A percentile compares a stretch with the other conserved stretches of the same genome.
Evolutionary conservation across 495 filamentous ascomycete genomes (phyloP).

Genomic region (Aspergillus sparsus): DNA sequence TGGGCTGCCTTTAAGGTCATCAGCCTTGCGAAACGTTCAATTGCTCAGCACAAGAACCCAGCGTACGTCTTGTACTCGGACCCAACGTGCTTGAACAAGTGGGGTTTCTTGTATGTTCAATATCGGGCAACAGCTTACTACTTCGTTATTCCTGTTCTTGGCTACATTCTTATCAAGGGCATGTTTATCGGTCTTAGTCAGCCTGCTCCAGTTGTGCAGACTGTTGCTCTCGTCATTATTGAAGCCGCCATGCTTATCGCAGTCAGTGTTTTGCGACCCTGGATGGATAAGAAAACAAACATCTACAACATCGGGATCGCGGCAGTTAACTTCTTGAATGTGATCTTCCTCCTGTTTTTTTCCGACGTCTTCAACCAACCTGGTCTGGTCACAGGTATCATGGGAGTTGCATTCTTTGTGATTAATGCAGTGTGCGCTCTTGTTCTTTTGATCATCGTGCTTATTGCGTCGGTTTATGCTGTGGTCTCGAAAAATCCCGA

Average conservation of each 20-base stretch:
- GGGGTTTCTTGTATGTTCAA: conserved; percentile 98
- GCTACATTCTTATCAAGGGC: conserved; percentile 80
- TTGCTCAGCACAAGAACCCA: conserved; percentile 91
- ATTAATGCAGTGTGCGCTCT: conserved; percentile 86
- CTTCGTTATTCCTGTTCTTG: conserved; percentile 82
- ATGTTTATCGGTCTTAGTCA: conserved; percentile 92
- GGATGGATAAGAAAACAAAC: conserved; percentile 99
- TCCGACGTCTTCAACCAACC: conserved; percentile 84
- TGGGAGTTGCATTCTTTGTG: conserved; percentile 93
- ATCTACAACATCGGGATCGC: conserved; percentile 93
- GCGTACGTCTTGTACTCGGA: conserved; percentile 98
- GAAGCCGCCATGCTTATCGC: conserved; percentile 79
- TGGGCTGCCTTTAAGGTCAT: conserved; percentile 93
- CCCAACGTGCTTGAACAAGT: conserved; percentile 89
- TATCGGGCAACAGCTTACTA: conserved; percentile 97
- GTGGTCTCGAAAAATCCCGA: conserved; percentile 94
- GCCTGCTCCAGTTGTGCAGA: conserved; percentile 70
- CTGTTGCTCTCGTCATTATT: conserved; percentile 80
- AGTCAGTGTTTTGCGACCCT: conserved; percentile 80
- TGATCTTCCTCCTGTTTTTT: conserved; percentile 82
- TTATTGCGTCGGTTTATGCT: conserved; percentile 79
- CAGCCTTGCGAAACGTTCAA: conserved; percentile 81
- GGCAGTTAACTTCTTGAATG: conserved; percentile 86
- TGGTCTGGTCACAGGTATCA: conserved; percentile 84
- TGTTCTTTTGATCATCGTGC: conserved; percentile 81